phyloP scores from a whole-genome alignment of 2,329 filamentous ascomycete genomes.

The Fusarium coicis region DNA sequence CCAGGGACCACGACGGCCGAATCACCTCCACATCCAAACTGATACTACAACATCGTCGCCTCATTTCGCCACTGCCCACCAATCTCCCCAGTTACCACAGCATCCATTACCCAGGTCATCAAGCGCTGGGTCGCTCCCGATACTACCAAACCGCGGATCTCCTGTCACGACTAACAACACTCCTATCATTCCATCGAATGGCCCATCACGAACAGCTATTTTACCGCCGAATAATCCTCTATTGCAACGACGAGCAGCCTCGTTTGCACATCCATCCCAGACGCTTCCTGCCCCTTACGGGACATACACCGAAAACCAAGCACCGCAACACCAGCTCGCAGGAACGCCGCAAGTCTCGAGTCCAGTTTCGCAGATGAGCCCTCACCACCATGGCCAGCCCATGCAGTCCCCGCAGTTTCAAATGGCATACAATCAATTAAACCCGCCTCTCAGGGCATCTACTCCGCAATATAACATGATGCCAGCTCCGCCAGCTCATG shows the following conservation, averaged over 20 bases:
- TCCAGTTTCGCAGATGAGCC: neutral
- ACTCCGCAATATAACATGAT: neutral
- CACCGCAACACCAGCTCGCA: constrained; percentile 2
- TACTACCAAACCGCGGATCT: constrained; percentile 6
- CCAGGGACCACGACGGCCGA: constrained; percentile 10
- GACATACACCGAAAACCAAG: neutral
- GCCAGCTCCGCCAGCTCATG: constrained; percentile 1
- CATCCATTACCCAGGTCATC: constrained; percentile 1
- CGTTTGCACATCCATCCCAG: constrained; percentile 26
- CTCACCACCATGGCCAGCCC: constrained; percentile 3
- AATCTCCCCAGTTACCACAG: constrained; percentile 16
- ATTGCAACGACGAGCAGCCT: constrained; percentile 23
- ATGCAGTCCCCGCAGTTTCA: constrained; percentile 21
- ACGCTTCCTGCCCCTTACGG: constrained; percentile 5
- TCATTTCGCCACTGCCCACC: constrained; percentile 1
- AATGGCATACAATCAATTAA: constrained; percentile 1
- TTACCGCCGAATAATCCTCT: constrained; percentile 9
- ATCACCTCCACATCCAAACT: constrained; percentile 10
- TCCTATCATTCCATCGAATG: constrained; percentile 8
- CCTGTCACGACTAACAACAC: constrained; percentile 8
- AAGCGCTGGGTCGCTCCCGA: constrained; percentile 6
- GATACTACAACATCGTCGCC: neutral
- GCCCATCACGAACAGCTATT: neutral
- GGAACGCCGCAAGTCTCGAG: constrained; percentile 6
- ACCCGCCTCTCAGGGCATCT: constrained; percentile 5